Base-by-base conservation (phyloP, 108 stramenopile species). In the Fragilariopsis cylindrus region DNA sequence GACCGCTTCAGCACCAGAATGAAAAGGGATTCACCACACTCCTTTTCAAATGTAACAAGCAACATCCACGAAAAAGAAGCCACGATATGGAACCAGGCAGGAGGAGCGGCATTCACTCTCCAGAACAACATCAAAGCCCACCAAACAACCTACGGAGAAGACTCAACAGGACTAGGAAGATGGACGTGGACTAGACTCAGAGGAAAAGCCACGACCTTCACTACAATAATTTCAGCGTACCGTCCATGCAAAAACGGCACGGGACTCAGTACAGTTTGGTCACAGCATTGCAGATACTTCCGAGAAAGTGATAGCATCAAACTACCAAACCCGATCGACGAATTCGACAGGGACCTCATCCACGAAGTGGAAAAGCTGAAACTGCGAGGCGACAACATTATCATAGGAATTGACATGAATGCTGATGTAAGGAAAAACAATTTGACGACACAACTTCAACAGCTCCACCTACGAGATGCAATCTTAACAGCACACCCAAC, bases 321-420 rank as follows among this genome's bases (percentile, higher is more conserved):
- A 30, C 30, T 30, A 30, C 30, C 30, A 30, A 45, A 66, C 40
- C 65, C 65, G 12, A 41, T 66, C 19, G 42, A 66, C 8, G 39
- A 13, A 15, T 66, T 43, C 16, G 65, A 66, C 30, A 11, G 47
- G 47, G 43, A 66, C 42, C 43, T 66, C 7, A 15, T 41, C 13
- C 15, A 9, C 15, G 15, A 12, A 11, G 9, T 66, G 13, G 40
- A 66, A 11, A 9, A 44, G 4, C 12, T 11, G 42, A 11, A 46
- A 45, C 44, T 13, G 8, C 7, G 15, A 43, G 65, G 65, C 15
- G 40, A 66, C 39, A 41, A 66, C 42, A 44, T 66, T 9, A 21
- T 66, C 9, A 41, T 66, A n/a, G 65, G 65, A 21, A 60, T 60
- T 11, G 60, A 60, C 18, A 19, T 19, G 16, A 60, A 60, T 21